Percentiles rank a stretch among this genome's conserved stretches.
Evolutionary conservation across 2,329 filamentous ascomycete species (phyloP).

Genomic region (Pochonia chlamydosporia): DNA sequence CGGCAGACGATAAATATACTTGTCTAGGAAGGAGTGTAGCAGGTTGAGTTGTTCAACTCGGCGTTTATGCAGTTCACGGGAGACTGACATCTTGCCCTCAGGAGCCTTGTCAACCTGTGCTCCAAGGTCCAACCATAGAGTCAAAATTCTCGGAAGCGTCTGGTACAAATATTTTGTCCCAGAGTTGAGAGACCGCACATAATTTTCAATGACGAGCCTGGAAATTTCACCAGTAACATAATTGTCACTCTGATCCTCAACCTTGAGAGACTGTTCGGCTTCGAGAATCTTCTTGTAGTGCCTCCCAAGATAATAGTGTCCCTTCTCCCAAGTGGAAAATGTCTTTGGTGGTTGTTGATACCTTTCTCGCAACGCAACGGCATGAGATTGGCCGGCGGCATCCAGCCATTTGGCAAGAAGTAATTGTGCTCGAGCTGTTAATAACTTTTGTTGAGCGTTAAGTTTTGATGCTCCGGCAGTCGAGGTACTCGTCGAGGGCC

Average conservation of each 20-base stretch:
- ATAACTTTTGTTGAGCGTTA: conserved; percentile 48
- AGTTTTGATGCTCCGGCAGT: conserved; percentile 26
- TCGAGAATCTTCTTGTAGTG: conserved; percentile 97
- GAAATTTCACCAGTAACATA: conserved; percentile 78
- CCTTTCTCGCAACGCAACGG: conserved; percentile 68
- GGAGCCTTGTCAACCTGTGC: conserved; percentile 62
- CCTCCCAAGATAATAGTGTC: conserved; percentile 92
- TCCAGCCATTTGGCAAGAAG: conserved; percentile 96
- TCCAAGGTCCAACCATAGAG: conserved; percentile 89
- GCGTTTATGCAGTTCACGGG: conserved; percentile 44
- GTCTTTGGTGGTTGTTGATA: conserved; percentile 78
- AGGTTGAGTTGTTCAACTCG: conserved; percentile 61
- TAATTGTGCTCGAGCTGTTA: conserved; percentile 75
- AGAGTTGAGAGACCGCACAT: conserved; percentile 76
- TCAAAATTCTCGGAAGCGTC: conserved; percentile 84
- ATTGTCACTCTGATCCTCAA: conserved; percentile 69
- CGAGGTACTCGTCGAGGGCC: conserved; percentile 25
- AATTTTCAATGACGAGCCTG: conserved; percentile 89
- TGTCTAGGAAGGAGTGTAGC: conserved; percentile 70
- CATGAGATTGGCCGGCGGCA: conserved; percentile 86
- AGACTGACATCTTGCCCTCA: conserved; percentile 47
- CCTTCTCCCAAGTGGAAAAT: conserved; percentile 80
- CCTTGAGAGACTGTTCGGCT: conserved; percentile 72
- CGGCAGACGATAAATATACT: conserved; percentile 68
- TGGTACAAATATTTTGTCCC: conserved; percentile 96